A percentile compares a stretch with the other conserved stretches of the same genome.
These are phyloP conservation scores for Diutina siamensis DNA, from an alignment of 1,139 yeast species.

Conservation along the genomic window DNA sequence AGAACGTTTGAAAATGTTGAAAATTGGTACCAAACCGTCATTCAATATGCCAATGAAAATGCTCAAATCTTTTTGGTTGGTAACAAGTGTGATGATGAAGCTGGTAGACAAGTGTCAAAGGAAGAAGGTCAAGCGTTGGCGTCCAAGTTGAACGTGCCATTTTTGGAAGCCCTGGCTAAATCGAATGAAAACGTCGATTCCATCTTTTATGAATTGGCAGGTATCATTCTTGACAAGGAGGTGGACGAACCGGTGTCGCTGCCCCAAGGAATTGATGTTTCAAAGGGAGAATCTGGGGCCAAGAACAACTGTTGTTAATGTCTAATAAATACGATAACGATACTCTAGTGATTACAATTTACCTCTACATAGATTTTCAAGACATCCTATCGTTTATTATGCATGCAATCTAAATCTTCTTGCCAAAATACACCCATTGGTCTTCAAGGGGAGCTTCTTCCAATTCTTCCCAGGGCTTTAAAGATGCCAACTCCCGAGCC, in stretches of 20 bases:
- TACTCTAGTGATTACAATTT: no score
- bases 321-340: no score
- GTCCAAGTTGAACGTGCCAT: conserved; percentile 77
- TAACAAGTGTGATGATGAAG: conserved; percentile 87
- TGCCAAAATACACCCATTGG: conserved; percentile 55
- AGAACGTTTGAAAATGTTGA: conserved; percentile 79
- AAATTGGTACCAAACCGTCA: conserved; percentile 90
- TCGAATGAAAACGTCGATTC: conserved; percentile 86
- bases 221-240: conserved; percentile 72
- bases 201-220: conserved; percentile 84
- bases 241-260: conserved; percentile 24
- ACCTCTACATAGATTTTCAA: background rate
- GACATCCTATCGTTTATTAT: background rate
- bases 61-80: conserved; percentile 92
- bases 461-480: conserved; percentile 59
- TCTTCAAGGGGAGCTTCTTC: conserved; percentile 61
- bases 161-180: conserved; percentile 93
- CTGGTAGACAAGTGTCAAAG: conserved; percentile 57
- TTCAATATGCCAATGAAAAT: conserved; percentile 92
- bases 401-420: conserved; percentile 10
- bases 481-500: conserved; percentile 54
- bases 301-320: conserved; percentile 30
- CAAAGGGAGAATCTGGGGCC: conserved; percentile 19
- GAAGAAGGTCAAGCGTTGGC: conserved; percentile 91
- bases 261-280: conserved; percentile 35